Conservation (phyloP, 768 basidiomycete genomes). For the Phanerochaete sordida region DNA sequence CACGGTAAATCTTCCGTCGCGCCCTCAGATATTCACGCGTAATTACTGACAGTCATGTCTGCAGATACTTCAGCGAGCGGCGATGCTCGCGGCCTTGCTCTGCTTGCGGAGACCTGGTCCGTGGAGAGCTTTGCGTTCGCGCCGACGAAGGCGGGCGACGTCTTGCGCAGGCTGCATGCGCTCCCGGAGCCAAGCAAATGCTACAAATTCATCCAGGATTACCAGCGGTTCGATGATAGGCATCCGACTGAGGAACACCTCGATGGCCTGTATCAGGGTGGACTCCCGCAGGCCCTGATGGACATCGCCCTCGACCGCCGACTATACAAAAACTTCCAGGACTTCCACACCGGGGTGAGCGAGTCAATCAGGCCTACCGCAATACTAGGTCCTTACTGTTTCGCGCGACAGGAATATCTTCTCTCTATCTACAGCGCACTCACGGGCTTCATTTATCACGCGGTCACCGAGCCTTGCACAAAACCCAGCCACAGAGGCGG, state of each 20-base stretch:
- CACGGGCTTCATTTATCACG: background rate
- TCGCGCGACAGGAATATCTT: background rate
- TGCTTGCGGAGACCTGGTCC: background rate
- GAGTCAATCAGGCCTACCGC: background rate
- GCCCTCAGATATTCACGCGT: no score
- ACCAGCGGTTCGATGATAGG: background rate
- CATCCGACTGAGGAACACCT: background rate
- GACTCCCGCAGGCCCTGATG: background rate
- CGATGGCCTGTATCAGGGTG: background rate
- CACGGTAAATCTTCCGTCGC: no score
- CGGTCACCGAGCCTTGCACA: background rate
- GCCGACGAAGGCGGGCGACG: background rate
- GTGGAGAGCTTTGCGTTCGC: background rate
- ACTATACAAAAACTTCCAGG: background rate
- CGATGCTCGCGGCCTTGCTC: no score
- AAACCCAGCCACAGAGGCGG: background rate
- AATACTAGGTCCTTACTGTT: background rate
- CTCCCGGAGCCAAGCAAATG: background rate
- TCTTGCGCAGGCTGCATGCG: background rate
- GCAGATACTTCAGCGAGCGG: no score
- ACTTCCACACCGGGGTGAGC: background rate
- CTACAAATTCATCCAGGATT: background rate
- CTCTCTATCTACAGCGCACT: background rate
- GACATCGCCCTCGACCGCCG: background rate
- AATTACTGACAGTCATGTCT: no score